A percentile compares a stretch with the other conserved stretches of the same genome.
Conservation (phyloP, 495 filamentous ascomycete genomes). For the Aspergillus leporis region DNA sequence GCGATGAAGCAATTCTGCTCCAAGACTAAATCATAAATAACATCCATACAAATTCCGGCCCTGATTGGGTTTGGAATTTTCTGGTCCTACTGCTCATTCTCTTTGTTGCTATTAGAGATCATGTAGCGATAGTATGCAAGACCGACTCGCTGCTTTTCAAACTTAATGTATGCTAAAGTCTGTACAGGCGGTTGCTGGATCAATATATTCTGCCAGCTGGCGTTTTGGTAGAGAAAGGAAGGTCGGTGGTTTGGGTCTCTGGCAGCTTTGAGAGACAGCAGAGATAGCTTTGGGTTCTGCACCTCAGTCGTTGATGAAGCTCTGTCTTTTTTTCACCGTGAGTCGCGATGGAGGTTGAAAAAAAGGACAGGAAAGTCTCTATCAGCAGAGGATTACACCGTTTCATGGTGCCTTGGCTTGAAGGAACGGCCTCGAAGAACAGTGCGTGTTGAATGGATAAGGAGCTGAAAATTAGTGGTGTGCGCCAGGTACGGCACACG, state of each 20-base stretch:
- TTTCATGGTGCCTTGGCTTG: neutral
- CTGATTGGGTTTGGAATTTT: neutral
- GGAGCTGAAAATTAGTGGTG: neutral
- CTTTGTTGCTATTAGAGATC: neutral
- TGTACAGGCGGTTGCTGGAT: neutral
- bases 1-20: neutral
- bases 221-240: neutral
- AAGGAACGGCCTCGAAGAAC: neutral
- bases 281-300: neutral
- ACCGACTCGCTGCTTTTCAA: neutral
- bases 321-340: neutral
- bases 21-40: neutral
- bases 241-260: neutral
- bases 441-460: neutral
- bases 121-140: neutral
- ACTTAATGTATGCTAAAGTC: neutral
- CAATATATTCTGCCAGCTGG: neutral
- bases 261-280: neutral
- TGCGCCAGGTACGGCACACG: neutral
- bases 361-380: neutral
- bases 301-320: neutral
- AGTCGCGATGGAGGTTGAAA: neutral
- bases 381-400: neutral
- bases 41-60: neutral
- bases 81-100: neutral